Conservation (phyloP, 2,329 filamentous ascomycete genomes). For the Diaporthe eres region DNA sequence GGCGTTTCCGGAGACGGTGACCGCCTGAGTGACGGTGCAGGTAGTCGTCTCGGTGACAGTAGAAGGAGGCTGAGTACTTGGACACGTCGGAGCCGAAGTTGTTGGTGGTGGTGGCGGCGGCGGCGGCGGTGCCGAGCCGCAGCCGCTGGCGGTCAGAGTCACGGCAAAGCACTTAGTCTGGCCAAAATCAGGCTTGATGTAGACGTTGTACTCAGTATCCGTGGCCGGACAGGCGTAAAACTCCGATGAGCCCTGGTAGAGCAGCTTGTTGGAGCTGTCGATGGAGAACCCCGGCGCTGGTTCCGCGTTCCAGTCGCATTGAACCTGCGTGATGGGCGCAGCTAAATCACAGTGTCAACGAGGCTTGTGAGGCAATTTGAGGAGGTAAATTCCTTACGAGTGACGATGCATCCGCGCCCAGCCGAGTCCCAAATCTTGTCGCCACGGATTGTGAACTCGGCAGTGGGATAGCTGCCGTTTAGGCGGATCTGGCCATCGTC, state of each 20-base stretch:
- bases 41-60: slow-evolving; percentile 16
- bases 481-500: slow-evolving; percentile 42
- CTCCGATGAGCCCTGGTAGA: slow-evolving; percentile 36
- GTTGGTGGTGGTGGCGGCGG: slow-evolving; percentile 9
- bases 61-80: neutral
- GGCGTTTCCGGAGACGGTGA: neutral
- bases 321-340: slow-evolving; percentile 38
- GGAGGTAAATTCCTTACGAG: slow-evolving; percentile 18
- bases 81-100: slow-evolving; percentile 11
- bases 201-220: slow-evolving; percentile 43
- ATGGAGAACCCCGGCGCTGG: slow-evolving; percentile 37
- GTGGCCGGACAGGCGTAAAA: slow-evolving; percentile 43
- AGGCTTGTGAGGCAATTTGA: neutral
- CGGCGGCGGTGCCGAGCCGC: slow-evolving; percentile 9
- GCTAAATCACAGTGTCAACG: neutral
- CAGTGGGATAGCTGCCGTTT: slow-evolving; percentile 37
- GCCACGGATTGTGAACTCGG: slow-evolving; percentile 37
- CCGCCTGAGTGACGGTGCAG: slow-evolving; percentile 12
- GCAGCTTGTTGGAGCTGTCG: slow-evolving; percentile 32
- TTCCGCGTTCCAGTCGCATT: slow-evolving; percentile 38
- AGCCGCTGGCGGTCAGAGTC: slow-evolving; percentile 10
- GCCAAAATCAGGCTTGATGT: slow-evolving; percentile 40
- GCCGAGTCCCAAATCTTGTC: slow-evolving; percentile 38
- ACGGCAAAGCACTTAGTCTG: slow-evolving; percentile 42
- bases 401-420: slow-evolving; percentile 42